Evolutionary conservation across 2,329 filamentous ascomycete genomes (phyloP).

Genomic region (Botrytis tulipae): DNA sequence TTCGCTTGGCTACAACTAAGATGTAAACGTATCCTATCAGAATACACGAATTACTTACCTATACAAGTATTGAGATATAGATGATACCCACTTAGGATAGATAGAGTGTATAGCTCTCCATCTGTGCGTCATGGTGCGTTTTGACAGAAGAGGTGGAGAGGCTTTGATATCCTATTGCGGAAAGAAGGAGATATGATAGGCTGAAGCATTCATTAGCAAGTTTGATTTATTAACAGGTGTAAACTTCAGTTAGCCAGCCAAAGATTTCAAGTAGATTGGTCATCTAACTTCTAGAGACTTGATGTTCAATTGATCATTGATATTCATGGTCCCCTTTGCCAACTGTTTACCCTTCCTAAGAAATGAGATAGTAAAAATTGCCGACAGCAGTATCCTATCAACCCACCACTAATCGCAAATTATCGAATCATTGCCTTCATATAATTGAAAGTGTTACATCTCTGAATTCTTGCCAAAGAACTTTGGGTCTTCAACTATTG

Average conservation of each 20-base stretch:
- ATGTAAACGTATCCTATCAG: not conserved
- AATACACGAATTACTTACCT: not conserved
- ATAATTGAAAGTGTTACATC: not conserved
- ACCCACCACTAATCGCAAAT: not conserved
- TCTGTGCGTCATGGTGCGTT: not conserved
- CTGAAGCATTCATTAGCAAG: not conserved
- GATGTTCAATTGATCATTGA: not conserved
- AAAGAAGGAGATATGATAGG: not conserved
- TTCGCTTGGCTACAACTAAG: not conserved
- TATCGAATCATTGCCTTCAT: not conserved
- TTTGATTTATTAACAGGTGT: not conserved
- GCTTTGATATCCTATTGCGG: not conserved
- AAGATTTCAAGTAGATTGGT: not conserved
- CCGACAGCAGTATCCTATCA: not conserved
- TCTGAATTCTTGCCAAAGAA: not conserved
- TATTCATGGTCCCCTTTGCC: not conserved
- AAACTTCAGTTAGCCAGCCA: not conserved
- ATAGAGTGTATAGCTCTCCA: not conserved
- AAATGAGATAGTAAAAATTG: not conserved
- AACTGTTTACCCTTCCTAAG: not conserved
- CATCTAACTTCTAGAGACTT: not conserved
- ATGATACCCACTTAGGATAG: not conserved
- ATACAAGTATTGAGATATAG: not conserved
- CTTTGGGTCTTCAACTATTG: not conserved
- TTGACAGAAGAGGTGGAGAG: not conserved